phyloP scores from a whole-genome alignment of 148 eudicot species.

The Chenopodium berlandieri region DNA sequence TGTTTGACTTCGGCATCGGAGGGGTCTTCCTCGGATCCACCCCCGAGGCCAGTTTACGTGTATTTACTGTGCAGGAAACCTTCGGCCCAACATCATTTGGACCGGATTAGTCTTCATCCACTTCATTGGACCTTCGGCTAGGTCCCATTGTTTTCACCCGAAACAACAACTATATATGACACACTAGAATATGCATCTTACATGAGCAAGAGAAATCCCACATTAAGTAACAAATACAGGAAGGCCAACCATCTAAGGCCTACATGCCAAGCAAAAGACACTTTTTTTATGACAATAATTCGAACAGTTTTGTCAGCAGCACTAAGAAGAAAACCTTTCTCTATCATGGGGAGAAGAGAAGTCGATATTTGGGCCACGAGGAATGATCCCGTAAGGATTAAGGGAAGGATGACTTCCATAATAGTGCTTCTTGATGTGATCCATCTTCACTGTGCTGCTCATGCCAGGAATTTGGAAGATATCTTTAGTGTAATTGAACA shows the following conservation, averaged over 20 bases:
- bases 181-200: background rate
- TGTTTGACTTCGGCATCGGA: too few species aligned
- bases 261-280: background rate
- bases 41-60: too few species aligned
- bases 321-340: conserved; percentile 20
- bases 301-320: background rate
- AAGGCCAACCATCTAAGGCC: background rate
- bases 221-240: background rate
- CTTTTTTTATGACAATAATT: background rate
- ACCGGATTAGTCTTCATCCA: too few species aligned
- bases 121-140: too few species aligned
- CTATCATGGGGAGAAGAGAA: conserved; percentile 68
- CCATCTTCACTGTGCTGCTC: conserved; percentile 71
- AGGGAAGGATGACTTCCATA: conserved; percentile 74
- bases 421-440: conserved; percentile 80
- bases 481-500: conserved; percentile 85
- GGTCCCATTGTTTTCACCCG: too few species aligned
- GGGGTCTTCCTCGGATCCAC: too few species aligned
- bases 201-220: background rate
- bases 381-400: conserved; percentile 75
- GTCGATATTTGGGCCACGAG: conserved; percentile 69
- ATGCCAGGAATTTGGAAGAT: conserved; percentile 73
- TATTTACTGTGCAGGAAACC: too few species aligned
- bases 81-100: too few species aligned
- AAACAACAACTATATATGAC: too few species aligned